Evolutionary conservation across 257 asterid species (phyloP), one percentile per base, ranked within the genome.

Genomic region (Primulina huaijiensis): DNA sequence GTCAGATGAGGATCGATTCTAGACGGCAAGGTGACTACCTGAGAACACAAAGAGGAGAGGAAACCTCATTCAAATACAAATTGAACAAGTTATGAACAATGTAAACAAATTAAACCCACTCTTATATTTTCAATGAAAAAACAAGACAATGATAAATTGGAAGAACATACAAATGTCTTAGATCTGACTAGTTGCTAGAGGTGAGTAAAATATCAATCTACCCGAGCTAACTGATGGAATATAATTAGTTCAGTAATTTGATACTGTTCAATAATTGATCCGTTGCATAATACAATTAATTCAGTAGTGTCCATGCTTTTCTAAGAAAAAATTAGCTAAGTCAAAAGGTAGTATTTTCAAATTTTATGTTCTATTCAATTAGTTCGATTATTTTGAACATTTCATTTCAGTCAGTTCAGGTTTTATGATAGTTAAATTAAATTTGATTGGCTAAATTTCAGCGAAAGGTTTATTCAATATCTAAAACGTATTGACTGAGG

Each of bases 1-100:
- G 98, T 88, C 83, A 86, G 96, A 77, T 87, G 95, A 70, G 97
- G 96, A 78, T 92, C 97, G n/a, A 92, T 92, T 78, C 92, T 86
- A 71, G 95, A 83, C 17, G 97, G 96, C 71, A 92, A 83, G 77
- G 86, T 92, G 63, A 92, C 93, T 10, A 91, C 96, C 96, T 91
- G 92, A 53, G 60, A 68, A 74, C 30, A 80, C 43, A 50, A 76
- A 68, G 25, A 23, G 14, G 69, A 27, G 72, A 11, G 6, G 7
- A 55, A 43, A 2, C 9, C 52, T n/a, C 58, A 70, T 50, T 38
- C 62, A 72, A 46, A 57, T 23, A 65, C 30, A 38, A 27, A 38
- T 53, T 58, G 37, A 53, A n/a, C 35, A 19, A 30, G 61, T 35
- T 56, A 37, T 19, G 9, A 27, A 25, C 9, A 37, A 64, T 8